Base-by-base conservation (phyloP, 139 green algal species). In the Axilococcus clingmanii region DNA sequence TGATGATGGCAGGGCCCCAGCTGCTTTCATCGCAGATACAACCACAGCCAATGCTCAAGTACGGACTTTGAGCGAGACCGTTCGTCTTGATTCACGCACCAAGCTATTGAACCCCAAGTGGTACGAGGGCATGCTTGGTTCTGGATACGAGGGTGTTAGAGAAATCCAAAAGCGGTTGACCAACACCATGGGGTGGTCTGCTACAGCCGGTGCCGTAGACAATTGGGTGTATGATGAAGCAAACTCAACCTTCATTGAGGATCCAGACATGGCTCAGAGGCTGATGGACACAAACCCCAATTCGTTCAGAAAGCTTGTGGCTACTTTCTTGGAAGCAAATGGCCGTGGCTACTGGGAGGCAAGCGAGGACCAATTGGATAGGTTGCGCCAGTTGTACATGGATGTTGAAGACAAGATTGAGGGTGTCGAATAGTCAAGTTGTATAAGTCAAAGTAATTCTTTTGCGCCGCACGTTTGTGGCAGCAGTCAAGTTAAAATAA, bases 51-150 rank as follows among this genome's bases (percentile, higher is more conserved):
- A 99, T 58, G 91, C 83, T 30, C 70, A 88, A 75, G 92, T 99
- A 29, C 81, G 92, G 24, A 88, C 85, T 5, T 78, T 99, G 58
- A 67, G 69, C 17, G 87, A 96, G 78, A 97, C 89, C 0, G 88
- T 98, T 37, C 81, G 92, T 46, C 76, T 99, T 48, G 92, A 99
- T 60, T 84, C 92, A 0, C 85, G 92, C 67, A 99, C 92, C 38
- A 99, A 99, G 88, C 84, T 99, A 74, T 80, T 99, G 27, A 99
- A 99, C 81, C 92, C 92, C 62, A 99, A 99, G 84, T 99, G 92
- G 92, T 98, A 98, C 55, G 91, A 98, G 78, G 91, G 57, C 85
- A 97, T 97, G 91, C 59, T 98, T 33, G 45, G 41, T 54, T 80
- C 53, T 42, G 92, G 92, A 27, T 99, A 99, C 66, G 92, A 99